These are phyloP conservation scores for Hyaloscypha bicolor DNA, from an alignment of 495 filamentous ascomycete genomes.

Conservation along the genomic window DNA sequence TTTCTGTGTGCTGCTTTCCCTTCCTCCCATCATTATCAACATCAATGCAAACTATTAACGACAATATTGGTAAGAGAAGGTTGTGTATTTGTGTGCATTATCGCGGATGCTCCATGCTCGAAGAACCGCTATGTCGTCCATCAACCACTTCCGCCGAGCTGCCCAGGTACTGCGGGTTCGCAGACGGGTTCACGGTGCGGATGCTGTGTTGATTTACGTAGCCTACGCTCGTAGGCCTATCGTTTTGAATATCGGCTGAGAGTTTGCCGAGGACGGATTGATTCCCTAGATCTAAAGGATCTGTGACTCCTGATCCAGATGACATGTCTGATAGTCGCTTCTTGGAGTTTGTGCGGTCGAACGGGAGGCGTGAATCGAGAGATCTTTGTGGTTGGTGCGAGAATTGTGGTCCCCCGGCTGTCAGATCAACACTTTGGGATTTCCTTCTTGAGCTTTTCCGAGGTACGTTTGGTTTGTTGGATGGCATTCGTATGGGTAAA, in stretches of 20 bases:
- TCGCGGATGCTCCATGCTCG: conserved; percentile 16
- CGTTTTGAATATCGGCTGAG: conserved; percentile 33
- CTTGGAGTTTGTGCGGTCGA: conserved; percentile 58
- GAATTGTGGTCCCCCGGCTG: conserved; percentile 19
- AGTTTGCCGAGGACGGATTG: conserved; percentile 34
- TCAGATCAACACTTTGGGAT: conserved; percentile 30
- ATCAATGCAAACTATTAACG: conserved; percentile 6
- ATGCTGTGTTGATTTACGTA: conserved; percentile 74
- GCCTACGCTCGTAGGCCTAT: conserved; percentile 68
- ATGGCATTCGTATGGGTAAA: conserved; percentile 39
- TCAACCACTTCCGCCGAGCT: conserved; percentile 53
- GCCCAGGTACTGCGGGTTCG: conserved; percentile 41
- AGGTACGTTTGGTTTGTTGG: conserved; percentile 29
- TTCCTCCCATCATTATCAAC: background rate
- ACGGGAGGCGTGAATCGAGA: conserved; percentile 56
- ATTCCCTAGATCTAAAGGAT: conserved; percentile 34
- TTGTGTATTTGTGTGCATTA: conserved; percentile 7
- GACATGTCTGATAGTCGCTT: conserved; percentile 53
- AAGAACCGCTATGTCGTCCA: conserved; percentile 24
- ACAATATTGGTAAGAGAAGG: background rate
- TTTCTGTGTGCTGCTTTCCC: background rate
- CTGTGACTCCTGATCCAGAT: conserved; percentile 43
- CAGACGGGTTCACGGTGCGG: conserved; percentile 36
- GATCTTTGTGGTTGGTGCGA: conserved; percentile 36
- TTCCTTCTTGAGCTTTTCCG: conserved; percentile 31